Percentiles rank a stretch among this genome's conserved stretches.
Conservation (phyloP, 148 eudicot genomes). For the Persicaria maculosa region DNA sequence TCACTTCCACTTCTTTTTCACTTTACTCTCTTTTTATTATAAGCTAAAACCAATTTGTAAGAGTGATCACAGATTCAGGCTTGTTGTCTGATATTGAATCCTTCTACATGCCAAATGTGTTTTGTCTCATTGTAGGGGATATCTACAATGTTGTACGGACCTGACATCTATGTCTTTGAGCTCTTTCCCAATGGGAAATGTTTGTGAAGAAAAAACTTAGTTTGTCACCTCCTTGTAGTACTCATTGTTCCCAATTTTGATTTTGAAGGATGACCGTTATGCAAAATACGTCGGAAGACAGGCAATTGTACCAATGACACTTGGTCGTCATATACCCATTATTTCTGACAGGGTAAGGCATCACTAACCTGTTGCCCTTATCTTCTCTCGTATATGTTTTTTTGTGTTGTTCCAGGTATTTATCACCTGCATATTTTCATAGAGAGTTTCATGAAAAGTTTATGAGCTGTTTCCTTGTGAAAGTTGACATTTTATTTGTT, state of each 20-base stretch:
- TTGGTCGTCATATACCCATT: slow-evolving; percentile 88
- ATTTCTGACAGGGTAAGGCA: slow-evolving; percentile 63
- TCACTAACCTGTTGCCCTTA: neutral
- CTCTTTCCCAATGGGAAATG: neutral
- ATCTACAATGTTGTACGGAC: neutral
- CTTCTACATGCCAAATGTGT: neutral
- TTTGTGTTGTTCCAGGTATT: neutral
- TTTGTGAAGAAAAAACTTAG: neutral
- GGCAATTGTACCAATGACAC: slow-evolving; percentile 92
- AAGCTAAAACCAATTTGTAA: neutral
- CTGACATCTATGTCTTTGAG: neutral
- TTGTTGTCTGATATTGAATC: neutral
- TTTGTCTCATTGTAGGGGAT: neutral
- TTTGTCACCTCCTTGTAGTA: neutral
- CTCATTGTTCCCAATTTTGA: neutral
- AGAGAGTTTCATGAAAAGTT: neutral
- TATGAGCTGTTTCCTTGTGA: neutral
- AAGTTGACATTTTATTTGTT: too few relatives aligned
- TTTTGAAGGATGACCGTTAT: slow-evolving; percentile 81
- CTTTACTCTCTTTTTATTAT: neutral
- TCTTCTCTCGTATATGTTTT: neutral
- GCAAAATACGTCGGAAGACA: slow-evolving; percentile 71
- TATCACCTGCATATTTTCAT: neutral
- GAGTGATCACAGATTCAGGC: neutral
- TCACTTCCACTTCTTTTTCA: neutral